A percentile compares a stretch with the other conserved stretches of the same genome.
These are phyloP conservation scores for Hypoxylon sp. DNA, from an alignment of 2,329 filamentous ascomycete genomes.

Conservation along the genomic window DNA sequence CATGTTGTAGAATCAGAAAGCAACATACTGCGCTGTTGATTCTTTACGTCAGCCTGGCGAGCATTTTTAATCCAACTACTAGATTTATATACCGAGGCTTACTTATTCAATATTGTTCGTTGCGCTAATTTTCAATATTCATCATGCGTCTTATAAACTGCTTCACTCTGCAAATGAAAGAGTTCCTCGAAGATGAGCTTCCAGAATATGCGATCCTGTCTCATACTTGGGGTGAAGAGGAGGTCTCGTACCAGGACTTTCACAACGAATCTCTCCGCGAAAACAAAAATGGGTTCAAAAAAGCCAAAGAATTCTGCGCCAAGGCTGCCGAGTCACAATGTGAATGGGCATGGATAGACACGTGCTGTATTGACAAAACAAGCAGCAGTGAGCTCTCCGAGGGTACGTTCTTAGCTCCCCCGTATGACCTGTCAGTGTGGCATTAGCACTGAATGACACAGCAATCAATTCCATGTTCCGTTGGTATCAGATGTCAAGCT, in stretches of 20 bases:
- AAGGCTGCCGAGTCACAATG: neutral
- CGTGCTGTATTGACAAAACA: slow-evolving; percentile 11
- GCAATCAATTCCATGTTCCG: slow-evolving; percentile 30
- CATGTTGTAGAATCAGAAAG: neutral
- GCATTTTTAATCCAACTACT: neutral
- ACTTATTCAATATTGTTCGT: neutral
- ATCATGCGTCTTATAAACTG: slow-evolving; percentile 18
- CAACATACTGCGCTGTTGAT: neutral
- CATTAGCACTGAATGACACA: neutral
- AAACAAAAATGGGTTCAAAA: neutral
- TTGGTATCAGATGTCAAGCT: slow-evolving; percentile 8
- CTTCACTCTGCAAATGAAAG: slow-evolving; percentile 4
- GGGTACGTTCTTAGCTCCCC: neutral
- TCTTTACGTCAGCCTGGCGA: neutral
- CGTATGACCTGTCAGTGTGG: too few species aligned
- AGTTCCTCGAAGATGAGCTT: slow-evolving; percentile 19
- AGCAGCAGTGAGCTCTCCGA: slow-evolving; percentile 6
- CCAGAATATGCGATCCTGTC: slow-evolving; percentile 15
- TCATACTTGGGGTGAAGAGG: slow-evolving; percentile 17
- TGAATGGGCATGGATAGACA: slow-evolving; percentile 12
- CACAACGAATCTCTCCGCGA: neutral
- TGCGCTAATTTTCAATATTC: neutral
- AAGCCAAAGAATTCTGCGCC: neutral
- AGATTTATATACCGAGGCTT: neutral
- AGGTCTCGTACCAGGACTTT: slow-evolving; percentile 20